These are phyloP conservation scores for Fraxinus baroniana DNA, from an alignment of 305 asterid species.

Conservation along the genomic window DNA sequence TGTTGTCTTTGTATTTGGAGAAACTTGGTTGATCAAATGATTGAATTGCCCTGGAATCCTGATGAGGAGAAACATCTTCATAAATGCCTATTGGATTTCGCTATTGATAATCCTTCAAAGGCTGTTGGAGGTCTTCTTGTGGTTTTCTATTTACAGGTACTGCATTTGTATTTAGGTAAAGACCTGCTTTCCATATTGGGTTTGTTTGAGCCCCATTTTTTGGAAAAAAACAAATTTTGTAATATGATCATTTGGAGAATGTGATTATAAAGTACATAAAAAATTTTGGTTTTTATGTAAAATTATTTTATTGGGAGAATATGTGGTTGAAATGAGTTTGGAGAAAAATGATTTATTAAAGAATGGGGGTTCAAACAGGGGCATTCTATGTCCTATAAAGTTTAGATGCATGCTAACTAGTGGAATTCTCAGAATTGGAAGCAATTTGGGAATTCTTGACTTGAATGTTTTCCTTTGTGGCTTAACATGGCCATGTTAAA, in stretches of 20 bases:
- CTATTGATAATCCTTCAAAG: conserved; percentile 62
- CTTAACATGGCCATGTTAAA: neutral
- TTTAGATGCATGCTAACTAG: neutral
- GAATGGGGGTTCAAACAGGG: neutral
- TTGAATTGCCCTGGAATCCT: conserved; percentile 88
- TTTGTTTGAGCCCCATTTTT: neutral
- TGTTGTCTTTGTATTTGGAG: conserved; percentile 81
- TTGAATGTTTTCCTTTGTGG: neutral
- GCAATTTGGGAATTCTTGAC: neutral
- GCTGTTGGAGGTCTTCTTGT: conserved; percentile 86
- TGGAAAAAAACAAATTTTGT: no score
- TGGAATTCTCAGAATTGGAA: neutral
- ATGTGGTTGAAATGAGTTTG: neutral
- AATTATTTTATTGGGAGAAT: neutral
- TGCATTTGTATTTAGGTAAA: neutral
- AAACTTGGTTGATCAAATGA: conserved; percentile 77
- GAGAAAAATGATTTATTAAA: neutral
- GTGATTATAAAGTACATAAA: neutral
- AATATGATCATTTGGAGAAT: neutral
- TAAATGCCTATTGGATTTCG: conserved; percentile 73
- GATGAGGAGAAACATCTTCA: conserved; percentile 90
- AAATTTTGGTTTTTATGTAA: neutral
- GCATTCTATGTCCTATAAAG: neutral
- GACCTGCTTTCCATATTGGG: conserved; percentile 13
- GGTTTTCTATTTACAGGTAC: conserved; percentile 93